Conservation (phyloP, 148 eudicot genomes). For the Rhododendron kiyosumense region DNA sequence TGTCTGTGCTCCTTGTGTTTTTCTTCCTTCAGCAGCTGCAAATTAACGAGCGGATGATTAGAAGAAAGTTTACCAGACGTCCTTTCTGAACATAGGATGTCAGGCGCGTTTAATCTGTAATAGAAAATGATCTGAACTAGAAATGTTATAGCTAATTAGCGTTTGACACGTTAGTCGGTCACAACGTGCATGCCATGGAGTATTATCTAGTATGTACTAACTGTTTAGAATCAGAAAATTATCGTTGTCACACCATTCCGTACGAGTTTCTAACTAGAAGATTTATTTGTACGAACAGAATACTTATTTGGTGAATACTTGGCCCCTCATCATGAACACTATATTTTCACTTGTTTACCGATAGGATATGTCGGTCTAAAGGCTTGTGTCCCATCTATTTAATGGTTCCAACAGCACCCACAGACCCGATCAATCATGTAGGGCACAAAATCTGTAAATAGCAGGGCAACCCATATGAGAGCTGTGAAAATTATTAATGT, state of each 20-base stretch:
- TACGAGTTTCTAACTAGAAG: neutral
- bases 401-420: neutral
- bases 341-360: neutral
- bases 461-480: neutral
- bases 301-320: neutral
- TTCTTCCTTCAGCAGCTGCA: conserved; percentile 46
- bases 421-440: neutral
- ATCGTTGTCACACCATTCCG: neutral
- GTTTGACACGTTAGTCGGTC: neutral
- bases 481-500: neutral
- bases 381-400: neutral
- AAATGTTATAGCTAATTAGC: too few relatives aligned
- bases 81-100: neutral
- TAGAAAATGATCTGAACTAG: neutral
- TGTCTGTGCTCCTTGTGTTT: conserved; percentile 33
- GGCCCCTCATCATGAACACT: neutral
- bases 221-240: neutral
- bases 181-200: neutral
- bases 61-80: neutral
- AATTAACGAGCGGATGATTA: neutral
- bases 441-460: neutral
- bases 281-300: neutral
- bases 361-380: neutral
- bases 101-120: neutral
- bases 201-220: too few relatives aligned